Conservation (phyloP, 2,329 filamentous ascomycete genomes). For the Pseudogymnoascus pannorum region DNA sequence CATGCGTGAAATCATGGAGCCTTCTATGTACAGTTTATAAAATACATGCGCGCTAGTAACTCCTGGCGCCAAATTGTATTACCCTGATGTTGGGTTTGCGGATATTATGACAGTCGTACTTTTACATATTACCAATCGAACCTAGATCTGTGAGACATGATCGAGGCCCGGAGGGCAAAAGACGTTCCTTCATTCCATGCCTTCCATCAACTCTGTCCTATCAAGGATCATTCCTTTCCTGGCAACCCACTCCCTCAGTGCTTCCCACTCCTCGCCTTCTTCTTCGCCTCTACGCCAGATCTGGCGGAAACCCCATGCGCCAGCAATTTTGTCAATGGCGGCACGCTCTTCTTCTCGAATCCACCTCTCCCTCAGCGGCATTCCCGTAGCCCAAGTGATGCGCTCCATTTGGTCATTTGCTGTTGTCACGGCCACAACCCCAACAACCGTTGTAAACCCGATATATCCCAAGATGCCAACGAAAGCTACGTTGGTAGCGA, state of each 20-base stretch:
- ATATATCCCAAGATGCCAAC: constrained; percentile 78
- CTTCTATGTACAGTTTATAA: background rate
- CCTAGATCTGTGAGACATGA: background rate
- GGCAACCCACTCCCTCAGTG: constrained; percentile 73
- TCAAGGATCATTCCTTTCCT: constrained; percentile 86
- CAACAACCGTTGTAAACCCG: constrained; percentile 71
- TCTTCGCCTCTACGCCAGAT: constrained; percentile 76
- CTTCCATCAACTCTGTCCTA: constrained; percentile 81
- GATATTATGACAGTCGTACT: constrained; percentile 1
- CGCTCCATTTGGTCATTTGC: constrained; percentile 92
- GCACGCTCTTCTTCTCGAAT: constrained; percentile 83
- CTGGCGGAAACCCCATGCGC: constrained; percentile 88
- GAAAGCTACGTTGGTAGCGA: constrained; percentile 72
- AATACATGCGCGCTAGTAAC: constrained; percentile 1
- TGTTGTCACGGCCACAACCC: constrained; percentile 76
- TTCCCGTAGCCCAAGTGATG: constrained; percentile 81
- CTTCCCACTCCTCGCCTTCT: constrained; percentile 83
- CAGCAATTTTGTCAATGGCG: constrained; percentile 77
- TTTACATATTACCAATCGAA: background rate
- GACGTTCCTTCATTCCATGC: constrained; percentile 58
- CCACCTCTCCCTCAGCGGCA: constrained; percentile 75
- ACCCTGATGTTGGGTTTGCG: background rate
- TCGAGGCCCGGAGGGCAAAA: background rate
- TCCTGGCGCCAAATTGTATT: background rate
- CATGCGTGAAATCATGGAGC: background rate